These are phyloP conservation scores for Sclerotinia nivalis DNA, from an alignment of 2,329 filamentous ascomycete species.

Conservation along the genomic window DNA sequence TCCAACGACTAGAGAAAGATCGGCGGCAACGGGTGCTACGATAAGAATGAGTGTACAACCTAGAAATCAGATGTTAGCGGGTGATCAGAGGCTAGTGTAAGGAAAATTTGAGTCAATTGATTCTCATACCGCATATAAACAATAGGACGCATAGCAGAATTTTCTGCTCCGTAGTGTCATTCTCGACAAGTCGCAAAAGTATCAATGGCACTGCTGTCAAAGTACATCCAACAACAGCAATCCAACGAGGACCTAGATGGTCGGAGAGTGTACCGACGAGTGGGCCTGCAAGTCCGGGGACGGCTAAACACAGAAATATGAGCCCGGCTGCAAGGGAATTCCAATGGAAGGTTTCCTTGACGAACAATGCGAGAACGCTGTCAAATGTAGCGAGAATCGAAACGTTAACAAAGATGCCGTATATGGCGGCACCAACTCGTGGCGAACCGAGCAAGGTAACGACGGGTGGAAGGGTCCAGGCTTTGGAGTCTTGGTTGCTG, in stretches of 20 bases:
- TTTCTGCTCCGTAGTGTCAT: conserved; percentile 59
- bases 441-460: conserved; percentile 23
- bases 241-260: conserved; percentile 61
- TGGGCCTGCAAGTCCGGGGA: conserved; percentile 60
- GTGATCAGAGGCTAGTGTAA: conserved; percentile 28
- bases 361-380: conserved; percentile 55
- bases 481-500: not conserved
- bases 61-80: not conserved
- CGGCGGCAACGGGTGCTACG: conserved; percentile 67
- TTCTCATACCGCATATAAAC: conserved; percentile 51
- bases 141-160: conserved; percentile 64
- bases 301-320: conserved; percentile 57
- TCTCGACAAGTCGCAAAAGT: conserved; percentile 61
- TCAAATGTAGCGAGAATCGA: conserved; percentile 55
- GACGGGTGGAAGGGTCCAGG: conserved; percentile 26
- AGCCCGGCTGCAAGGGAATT: conserved; percentile 55
- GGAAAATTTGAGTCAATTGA: not conserved
- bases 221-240: conserved; percentile 58
- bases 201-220: conserved; percentile 58
- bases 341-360: conserved; percentile 56
- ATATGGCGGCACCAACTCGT: conserved; percentile 43
- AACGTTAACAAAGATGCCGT: conserved; percentile 48
- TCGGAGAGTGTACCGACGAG: conserved; percentile 52
- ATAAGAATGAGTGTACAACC: conserved; percentile 52
- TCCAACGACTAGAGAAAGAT: conserved; percentile 59